Percentiles rank a stretch among this genome's conserved stretches.
Conservation (phyloP, 169 alveolate genomes). For the Besnoitia besnoiti region DNA sequence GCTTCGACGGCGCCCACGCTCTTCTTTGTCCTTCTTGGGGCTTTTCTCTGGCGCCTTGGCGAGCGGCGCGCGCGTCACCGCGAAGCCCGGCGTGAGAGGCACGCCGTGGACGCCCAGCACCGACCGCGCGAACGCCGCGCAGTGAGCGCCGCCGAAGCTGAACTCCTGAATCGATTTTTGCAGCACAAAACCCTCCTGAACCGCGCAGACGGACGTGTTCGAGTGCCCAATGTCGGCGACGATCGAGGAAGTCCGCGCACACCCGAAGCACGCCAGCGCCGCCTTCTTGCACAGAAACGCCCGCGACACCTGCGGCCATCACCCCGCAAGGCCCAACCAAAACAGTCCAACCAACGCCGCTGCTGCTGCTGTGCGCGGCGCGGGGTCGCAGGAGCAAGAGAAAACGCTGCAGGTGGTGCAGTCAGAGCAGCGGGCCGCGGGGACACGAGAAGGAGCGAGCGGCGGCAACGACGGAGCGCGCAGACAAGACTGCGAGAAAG, state of each 20-base stretch:
- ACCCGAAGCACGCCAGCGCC: constrained; percentile 88
- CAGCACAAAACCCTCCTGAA: constrained; percentile 90
- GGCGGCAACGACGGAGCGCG: not conserved
- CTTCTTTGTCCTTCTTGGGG: constrained; percentile 1
- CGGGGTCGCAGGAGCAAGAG: not conserved
- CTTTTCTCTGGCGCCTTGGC: not conserved
- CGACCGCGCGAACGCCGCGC: not conserved
- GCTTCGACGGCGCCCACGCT: not conserved
- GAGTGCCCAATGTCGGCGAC: constrained; percentile 89
- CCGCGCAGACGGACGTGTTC: constrained; percentile 87
- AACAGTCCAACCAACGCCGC: too few relatives aligned
- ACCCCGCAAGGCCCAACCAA: too few relatives aligned
- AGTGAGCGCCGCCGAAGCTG: constrained; percentile 83
- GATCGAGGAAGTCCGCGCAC: constrained; percentile 89
- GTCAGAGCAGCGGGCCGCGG: not conserved
- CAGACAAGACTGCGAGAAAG: not conserved
- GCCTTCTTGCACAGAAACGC: constrained; percentile 87
- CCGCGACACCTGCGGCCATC: constrained; percentile 84
- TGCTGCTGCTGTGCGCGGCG: not conserved
- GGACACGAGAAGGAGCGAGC: not conserved
- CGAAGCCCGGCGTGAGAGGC: constrained; percentile 50
- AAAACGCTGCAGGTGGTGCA: not conserved
- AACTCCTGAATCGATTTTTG: constrained; percentile 81
- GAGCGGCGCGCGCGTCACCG: constrained; percentile 21
- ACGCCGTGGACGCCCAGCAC: constrained; percentile 11